Conservation (phyloP, 208 protist species). For the Acanthamoeba quina region DNA sequence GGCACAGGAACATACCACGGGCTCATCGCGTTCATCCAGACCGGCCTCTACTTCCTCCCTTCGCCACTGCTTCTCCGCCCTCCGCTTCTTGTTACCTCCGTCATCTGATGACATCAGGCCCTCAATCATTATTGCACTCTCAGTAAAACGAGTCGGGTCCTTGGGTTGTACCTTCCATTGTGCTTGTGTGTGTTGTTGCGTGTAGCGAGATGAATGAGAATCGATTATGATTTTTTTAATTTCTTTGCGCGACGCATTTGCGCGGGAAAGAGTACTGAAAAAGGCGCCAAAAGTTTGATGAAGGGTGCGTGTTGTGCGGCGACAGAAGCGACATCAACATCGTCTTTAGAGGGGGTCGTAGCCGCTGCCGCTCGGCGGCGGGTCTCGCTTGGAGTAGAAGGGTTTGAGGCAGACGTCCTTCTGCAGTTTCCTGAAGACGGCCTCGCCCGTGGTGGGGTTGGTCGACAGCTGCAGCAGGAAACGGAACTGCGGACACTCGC, state of each 20-base stretch:
- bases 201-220: no score
- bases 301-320: no score
- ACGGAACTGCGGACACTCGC: conserved; percentile 71
- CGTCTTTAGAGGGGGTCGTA: no score
- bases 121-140: no score
- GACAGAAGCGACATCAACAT: no score
- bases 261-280: no score
- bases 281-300: no score
- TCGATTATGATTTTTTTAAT: no score
- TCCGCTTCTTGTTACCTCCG: not conserved
- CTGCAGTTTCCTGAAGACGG: conserved; percentile 68
- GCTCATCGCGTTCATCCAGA: conserved; percentile 16
- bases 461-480: conserved; percentile 71
- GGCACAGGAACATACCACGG: not conserved
- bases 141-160: no score
- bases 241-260: no score
- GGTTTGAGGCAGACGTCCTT: conserved; percentile 72
- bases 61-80: conserved; percentile 54
- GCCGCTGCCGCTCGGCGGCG: conserved; percentile 70
- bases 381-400: conserved; percentile 71
- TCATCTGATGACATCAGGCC: not conserved
- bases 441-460: conserved; percentile 63
- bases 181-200: no score
- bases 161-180: no score
- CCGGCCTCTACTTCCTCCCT: conserved; percentile 33